A percentile compares a stretch with the other conserved stretches of the same genome.
Conservation (phyloP, 2,329 filamentous ascomycete genomes). For the Alternaria brassicicola region DNA sequence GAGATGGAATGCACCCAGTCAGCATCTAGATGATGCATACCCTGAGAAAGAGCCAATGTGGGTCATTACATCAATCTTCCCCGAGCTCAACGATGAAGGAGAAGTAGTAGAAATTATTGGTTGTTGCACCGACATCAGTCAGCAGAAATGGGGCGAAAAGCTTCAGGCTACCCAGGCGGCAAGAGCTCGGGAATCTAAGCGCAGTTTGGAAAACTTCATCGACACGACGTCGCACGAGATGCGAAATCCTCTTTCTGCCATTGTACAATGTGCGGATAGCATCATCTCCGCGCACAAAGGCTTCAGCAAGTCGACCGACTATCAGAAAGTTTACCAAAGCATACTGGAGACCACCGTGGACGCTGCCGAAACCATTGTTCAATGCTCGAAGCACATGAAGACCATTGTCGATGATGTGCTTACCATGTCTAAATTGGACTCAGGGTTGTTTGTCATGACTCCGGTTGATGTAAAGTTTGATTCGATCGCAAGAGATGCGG, state of each 20-base stretch:
- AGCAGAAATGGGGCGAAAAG: constrained; percentile 46
- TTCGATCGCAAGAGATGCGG: constrained; percentile 40
- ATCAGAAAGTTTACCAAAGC: constrained; percentile 17
- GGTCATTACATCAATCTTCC: constrained; percentile 40
- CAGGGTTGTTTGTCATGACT: constrained; percentile 50
- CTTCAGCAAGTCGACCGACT: constrained; percentile 8
- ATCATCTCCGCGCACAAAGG: constrained; percentile 21
- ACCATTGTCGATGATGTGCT: constrained; percentile 51
- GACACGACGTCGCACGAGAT: constrained; percentile 51
- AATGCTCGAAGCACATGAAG: constrained; percentile 55
- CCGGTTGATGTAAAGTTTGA: constrained; percentile 48
- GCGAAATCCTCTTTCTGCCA: constrained; percentile 52
- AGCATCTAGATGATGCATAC: constrained; percentile 7
- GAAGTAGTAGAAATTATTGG: constrained; percentile 43
- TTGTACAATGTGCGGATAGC: constrained; percentile 52
- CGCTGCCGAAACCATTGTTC: constrained; percentile 52
- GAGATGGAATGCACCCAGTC: constrained; percentile 38
- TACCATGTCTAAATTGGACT: constrained; percentile 51
- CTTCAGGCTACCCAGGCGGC: constrained; percentile 37
- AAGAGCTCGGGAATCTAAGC: constrained; percentile 27
- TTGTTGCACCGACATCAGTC: constrained; percentile 45
- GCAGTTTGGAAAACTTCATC: constrained; percentile 39
- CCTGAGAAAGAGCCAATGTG: constrained; percentile 32
- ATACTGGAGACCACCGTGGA: constrained; percentile 35
- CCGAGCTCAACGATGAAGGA: constrained; percentile 29